phyloP scores from a whole-genome alignment of 495 filamentous ascomycete species.

The Xylaria telfairii region DNA sequence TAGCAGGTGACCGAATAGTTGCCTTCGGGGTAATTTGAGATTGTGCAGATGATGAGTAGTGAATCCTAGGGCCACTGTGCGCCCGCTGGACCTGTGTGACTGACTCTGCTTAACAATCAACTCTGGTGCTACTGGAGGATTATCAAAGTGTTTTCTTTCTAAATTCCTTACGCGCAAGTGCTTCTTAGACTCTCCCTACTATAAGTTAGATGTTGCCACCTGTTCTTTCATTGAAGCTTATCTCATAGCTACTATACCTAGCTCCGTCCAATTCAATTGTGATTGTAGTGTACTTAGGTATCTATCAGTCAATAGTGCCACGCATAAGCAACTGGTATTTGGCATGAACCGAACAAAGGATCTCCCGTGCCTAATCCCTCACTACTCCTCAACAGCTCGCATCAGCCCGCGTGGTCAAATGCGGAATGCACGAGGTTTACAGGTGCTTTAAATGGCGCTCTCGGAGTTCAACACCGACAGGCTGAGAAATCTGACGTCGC shows the following conservation, averaged over 20 bases:
- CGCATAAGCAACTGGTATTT: background rate
- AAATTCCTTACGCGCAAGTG: no score
- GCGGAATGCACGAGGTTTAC: background rate
- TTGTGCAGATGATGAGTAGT: background rate
- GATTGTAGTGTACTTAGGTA: background rate
- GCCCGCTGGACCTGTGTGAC: background rate
- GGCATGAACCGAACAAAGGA: background rate
- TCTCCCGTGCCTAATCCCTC: background rate
- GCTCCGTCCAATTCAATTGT: no score
- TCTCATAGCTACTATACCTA: no score
- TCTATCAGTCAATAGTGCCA: background rate
- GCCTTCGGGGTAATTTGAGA: slow-evolving; percentile 13
- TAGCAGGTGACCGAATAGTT: slow-evolving; percentile 2
- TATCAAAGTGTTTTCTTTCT: no score
- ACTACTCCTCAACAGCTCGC: background rate
- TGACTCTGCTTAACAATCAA: slow-evolving; percentile 12
- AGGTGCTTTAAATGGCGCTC: slow-evolving; percentile 17
- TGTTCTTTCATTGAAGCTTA: no score
- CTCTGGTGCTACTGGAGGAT: background rate
- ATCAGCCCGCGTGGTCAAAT: background rate
- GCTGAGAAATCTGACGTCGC: background rate
- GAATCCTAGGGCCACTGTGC: background rate
- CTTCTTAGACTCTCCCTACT: no score
- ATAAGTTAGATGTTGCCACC: no score
- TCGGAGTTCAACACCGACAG: slow-evolving; percentile 7